Evolutionary conservation across 768 basidiomycete genomes (phyloP).

Genomic region (Boletus sp.): DNA sequence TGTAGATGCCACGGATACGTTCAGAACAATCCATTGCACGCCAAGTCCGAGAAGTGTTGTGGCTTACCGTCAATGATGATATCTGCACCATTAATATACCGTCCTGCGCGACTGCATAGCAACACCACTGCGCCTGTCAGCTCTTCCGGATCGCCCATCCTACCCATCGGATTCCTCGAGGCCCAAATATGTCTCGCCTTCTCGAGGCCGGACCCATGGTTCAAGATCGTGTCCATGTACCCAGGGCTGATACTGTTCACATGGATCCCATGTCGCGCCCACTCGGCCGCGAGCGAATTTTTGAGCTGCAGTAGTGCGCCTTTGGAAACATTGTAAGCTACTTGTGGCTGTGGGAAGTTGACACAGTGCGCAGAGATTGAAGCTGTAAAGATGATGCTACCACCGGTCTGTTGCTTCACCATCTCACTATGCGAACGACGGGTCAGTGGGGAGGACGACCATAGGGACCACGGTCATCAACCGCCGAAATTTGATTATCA

Average conservation of each 20-base stretch:
- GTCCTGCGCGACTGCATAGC: conserved; percentile 42
- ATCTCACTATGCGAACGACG: conserved; percentile 32
- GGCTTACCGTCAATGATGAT: conserved; percentile 41
- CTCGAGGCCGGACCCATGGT: conserved; percentile 34
- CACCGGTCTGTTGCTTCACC: conserved; percentile 40
- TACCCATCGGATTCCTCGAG: conserved; percentile 41
- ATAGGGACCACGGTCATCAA: background rate
- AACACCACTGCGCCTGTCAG: conserved; percentile 39
- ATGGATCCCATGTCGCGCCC: conserved; percentile 40
- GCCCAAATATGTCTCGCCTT: conserved; percentile 37
- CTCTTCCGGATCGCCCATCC: conserved; percentile 43
- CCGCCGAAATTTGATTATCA: background rate
- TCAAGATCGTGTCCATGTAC: conserved; percentile 44
- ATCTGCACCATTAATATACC: conserved; percentile 44
- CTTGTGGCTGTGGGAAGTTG: conserved; percentile 43
- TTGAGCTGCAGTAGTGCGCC: conserved; percentile 40
- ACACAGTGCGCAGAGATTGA: conserved; percentile 44
- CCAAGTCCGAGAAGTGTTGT: background rate
- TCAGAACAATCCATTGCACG: background rate
- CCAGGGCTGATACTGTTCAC: conserved; percentile 46
- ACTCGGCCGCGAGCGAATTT: conserved; percentile 41
- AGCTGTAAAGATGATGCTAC: conserved; percentile 42
- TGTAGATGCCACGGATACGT: background rate
- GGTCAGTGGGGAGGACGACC: background rate
- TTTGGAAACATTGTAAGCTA: conserved; percentile 44